Conservation (phyloP, 2,329 filamentous ascomycete species). For the Claviceps africana region DNA sequence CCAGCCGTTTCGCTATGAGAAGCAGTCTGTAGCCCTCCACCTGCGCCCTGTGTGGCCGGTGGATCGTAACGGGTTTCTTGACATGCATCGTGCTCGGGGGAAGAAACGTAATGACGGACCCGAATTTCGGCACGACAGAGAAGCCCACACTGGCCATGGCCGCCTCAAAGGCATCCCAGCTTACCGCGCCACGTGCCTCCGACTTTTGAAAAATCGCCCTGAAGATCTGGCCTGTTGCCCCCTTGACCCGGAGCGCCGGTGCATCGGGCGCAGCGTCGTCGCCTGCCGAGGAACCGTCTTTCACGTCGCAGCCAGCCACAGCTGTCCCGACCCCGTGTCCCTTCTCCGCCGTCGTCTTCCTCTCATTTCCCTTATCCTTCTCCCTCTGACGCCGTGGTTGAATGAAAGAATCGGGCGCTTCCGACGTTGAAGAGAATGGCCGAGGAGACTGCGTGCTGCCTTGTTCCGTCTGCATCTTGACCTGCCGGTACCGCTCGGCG, state of each 20-base stretch:
- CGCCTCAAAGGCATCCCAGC: background rate
- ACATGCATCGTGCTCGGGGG: background rate
- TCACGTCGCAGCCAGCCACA: background rate
- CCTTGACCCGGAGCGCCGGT: background rate
- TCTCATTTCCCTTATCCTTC: background rate
- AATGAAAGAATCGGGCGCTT: background rate
- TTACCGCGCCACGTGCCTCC: background rate
- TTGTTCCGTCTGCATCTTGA: background rate
- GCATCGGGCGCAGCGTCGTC: background rate
- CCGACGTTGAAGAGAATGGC: background rate
- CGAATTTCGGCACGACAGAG: background rate
- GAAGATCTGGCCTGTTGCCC: background rate
- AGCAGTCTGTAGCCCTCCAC: background rate
- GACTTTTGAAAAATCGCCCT: background rate
- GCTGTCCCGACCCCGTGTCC: background rate
- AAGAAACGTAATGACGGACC: background rate
- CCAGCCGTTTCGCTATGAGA: background rate
- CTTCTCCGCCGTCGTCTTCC: no score
- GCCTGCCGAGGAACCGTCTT: background rate
- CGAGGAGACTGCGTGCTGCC: background rate
- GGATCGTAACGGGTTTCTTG: background rate
- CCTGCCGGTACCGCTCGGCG: background rate
- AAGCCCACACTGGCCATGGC: background rate
- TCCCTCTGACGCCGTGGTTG: background rate
- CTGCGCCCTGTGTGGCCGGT: background rate